These are phyloP conservation scores for Vitis amurensis DNA, from an alignment of 164 flowering plant genomes.

Conservation along the genomic window DNA sequence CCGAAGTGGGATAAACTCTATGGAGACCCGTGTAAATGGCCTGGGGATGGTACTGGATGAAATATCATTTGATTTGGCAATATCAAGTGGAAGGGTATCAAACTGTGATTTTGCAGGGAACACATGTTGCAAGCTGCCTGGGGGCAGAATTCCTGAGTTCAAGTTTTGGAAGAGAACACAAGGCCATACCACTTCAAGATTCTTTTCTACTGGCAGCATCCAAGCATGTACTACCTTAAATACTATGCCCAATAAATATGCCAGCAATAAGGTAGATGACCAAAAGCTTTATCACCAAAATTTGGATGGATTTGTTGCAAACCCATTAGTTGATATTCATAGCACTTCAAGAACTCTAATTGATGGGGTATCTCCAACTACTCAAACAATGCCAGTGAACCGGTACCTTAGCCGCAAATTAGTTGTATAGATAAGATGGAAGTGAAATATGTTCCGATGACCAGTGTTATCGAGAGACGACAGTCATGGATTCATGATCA, in stretches of 20 bases:
- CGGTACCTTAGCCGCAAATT: constrained; percentile 22
- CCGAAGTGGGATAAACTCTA: constrained; percentile 69
- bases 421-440: too few relatives aligned
- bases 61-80: constrained; percentile 75
- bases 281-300: constrained; percentile 39
- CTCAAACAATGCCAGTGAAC: constrained; percentile 9
- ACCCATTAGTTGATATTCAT: constrained; percentile 46
- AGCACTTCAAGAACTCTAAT: constrained; percentile 15
- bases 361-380: constrained; percentile 22
- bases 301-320: constrained; percentile 36
- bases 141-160: constrained; percentile 90
- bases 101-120: constrained; percentile 40
- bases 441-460: too few relatives aligned
- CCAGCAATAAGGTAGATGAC: constrained; percentile 21
- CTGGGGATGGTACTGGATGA: constrained; percentile 84
- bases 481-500: too few relatives aligned
- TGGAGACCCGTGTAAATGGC: constrained; percentile 90
- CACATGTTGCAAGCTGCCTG: constrained; percentile 80
- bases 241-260: constrained; percentile 27
- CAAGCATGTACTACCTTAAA: constrained; percentile 16
- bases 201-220: constrained; percentile 33
- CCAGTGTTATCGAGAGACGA: too few relatives aligned
- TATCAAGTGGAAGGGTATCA: constrained; percentile 64
- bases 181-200: constrained; percentile 40
- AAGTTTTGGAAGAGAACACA: constrained; percentile 86